Evolutionary conservation across 2,329 filamentous ascomycete genomes (phyloP), one percentile per base, ranked within the genome.

Genomic region (Pseudogymnoascus sp.): DNA sequence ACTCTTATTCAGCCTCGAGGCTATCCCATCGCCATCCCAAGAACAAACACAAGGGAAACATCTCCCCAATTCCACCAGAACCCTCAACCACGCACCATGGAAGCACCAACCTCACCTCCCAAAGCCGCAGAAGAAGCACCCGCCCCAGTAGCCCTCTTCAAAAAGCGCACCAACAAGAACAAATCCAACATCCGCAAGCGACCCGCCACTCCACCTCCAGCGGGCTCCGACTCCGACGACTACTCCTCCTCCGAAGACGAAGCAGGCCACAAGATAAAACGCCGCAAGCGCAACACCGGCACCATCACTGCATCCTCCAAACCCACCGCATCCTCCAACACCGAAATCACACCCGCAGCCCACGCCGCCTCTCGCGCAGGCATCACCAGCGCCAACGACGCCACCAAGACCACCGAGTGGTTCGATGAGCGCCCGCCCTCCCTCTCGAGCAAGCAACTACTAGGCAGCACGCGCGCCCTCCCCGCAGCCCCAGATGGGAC

Each of bases 391-490:
- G 84, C 84, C 70, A 93, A 93, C 74, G 93, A 97, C 73, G 93
- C 95, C 18, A 97, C 93, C 1, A 96, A 96, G 71, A 84, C 87
- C 46, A 88, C 84, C 63, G 90, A 96, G 74, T 97, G 92, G 93
- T 95, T 89, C 75, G 92, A 96, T 65, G 90, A 93, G 65, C 77
- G 80, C 23, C 76, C 64, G 42, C 70, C 70, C 63, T 71, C 70
- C 1, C 62, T 75, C 7, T 72, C 72, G 2, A 63, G 63, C 38
- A 82, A 86, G 72, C 86, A 81, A 62, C 79, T 88, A 0, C 77
- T 88, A 16, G 86, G 84, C 8, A 85, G 79, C 36, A 84, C 84
- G 21, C 78, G 82, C 36, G 66, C 75, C 64, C 66, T 72, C 5
- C 64, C 74, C 7, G 72, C 69, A 16, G 71, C 70, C 2, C 73